Evolutionary conservation across 306 rosid species (phyloP).

Genomic region (Fragaria ananassa): DNA sequence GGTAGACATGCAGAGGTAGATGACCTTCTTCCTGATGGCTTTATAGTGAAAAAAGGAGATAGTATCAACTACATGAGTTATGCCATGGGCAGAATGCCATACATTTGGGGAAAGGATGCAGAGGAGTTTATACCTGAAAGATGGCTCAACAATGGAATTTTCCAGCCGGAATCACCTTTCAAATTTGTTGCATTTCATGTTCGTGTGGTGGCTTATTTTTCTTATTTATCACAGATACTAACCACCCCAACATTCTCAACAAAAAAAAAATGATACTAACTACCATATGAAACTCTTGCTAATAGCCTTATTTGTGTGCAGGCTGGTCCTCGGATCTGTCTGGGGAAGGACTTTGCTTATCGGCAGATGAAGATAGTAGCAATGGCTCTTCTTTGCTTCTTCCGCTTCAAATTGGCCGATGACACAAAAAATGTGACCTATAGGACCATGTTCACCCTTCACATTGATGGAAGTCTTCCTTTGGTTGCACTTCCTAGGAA

Average conservation of each 20-base stretch:
- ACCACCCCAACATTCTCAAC: not conserved
- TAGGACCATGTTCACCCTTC: constrained; percentile 65
- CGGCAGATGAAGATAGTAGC: constrained; percentile 74
- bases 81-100: constrained; percentile 71
- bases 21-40: constrained; percentile 70
- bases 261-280: too few relatives aligned
- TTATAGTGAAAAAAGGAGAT: constrained; percentile 60
- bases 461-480: constrained; percentile 57
- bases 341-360: constrained; percentile 76
- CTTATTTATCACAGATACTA: not conserved
- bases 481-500: constrained; percentile 45
- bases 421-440: constrained; percentile 38
- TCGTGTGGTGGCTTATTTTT: constrained; percentile 6
- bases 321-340: constrained; percentile 75
- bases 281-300: not conserved
- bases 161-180: constrained; percentile 67
- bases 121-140: constrained; percentile 61
- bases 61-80: constrained; percentile 53
- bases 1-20: constrained; percentile 49
- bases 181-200: constrained; percentile 75
- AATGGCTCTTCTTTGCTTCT: constrained; percentile 44
- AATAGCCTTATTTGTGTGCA: constrained; percentile 23
- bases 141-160: constrained; percentile 60
- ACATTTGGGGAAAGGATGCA: constrained; percentile 71
- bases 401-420: constrained; percentile 46